Evolutionary conservation across 192 early-diverging fungal species (phyloP).

Genomic region (Backusella tuberculispora): DNA sequence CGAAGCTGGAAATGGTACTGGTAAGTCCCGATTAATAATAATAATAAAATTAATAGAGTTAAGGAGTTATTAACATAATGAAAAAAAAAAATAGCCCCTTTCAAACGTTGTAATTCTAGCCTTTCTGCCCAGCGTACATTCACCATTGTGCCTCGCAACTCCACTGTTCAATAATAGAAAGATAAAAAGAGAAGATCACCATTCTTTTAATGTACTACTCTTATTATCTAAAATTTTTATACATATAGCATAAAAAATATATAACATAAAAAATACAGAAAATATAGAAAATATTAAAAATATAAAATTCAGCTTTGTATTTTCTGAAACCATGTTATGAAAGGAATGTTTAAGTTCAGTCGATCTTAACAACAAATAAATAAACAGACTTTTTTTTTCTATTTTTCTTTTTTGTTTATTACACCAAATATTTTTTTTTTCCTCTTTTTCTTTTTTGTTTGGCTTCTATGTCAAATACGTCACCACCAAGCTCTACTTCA

Average conservation of each 20-base stretch:
- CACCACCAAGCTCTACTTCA: not conserved
- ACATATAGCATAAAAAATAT: not conserved
- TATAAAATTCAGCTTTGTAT: not conserved
- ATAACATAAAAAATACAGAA: not conserved
- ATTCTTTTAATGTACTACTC: too few relatives aligned
- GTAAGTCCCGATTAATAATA: not conserved
- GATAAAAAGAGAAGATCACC: not conserved
- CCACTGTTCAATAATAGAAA: not conserved
- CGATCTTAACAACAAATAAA: not conserved
- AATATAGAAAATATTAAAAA: too few relatives aligned
- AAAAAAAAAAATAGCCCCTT: not conserved
- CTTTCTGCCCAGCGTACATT: constrained; percentile 6
- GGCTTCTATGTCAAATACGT: not conserved
- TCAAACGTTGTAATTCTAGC: not conserved
- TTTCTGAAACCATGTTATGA: not conserved
- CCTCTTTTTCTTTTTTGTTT: constrained; percentile 1
- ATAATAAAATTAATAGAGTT: not conserved
- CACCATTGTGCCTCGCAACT: not conserved
- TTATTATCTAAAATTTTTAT: not conserved
- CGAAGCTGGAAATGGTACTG: not conserved
- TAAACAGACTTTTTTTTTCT: not conserved
- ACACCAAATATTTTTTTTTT: not conserved
- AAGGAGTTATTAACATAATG: not conserved
- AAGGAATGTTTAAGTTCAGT: constrained; percentile 17
- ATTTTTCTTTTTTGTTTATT: not conserved